Base-by-base conservation (phyloP, 306 rosid species). In the Cajanus cajan region DNA sequence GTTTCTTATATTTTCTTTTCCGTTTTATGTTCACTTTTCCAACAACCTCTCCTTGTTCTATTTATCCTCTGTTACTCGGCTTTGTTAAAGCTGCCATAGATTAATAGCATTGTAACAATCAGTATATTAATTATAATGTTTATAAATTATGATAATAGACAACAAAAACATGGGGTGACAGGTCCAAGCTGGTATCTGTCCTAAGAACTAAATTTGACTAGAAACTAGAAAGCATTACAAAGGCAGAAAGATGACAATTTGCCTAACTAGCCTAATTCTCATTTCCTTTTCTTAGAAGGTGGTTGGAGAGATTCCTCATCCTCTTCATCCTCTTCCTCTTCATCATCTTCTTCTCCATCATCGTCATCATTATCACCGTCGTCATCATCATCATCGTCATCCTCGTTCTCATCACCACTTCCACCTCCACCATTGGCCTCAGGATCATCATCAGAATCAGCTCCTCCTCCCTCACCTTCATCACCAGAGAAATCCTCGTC, bases 201-300 rank as follows among this genome's bases (percentile, higher is more conserved):
- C 80, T 59, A 43, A 78, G 34, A 50, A 64, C 83, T 74, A 81
- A 72, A 65, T 66, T 70, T 71, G 45, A 71, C 75, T 40, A 77
- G 28, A 81, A 54, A 73, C 57, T 31, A 71, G 51, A 71, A 64
- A 74, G 47, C 63, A 45, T 28, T 57, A 31, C 64, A 52, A 76
- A 37, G 10, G 64, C 37, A 54, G 31, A 19, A 71, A n/a, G 28
- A 73, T 44, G 57, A 51, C 15, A 68, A 39, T 22, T 34, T 47
- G 34, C 67, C 71, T 2, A n/a, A 19, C 76, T 76, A 47, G 18
- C 48, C n/a, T 50, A 61, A 55, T 70, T 73, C 81, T 90, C 90
- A 94, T 90, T 94, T 94, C 88, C 88, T 88, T 91, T 85, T 94
- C 80, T 94, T 94, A 1, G 89, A 59, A 16, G 97, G 96, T 73